phyloP scores from a whole-genome alignment of 805 yeast species.

The Vanderwaltozyma polyspora region DNA sequence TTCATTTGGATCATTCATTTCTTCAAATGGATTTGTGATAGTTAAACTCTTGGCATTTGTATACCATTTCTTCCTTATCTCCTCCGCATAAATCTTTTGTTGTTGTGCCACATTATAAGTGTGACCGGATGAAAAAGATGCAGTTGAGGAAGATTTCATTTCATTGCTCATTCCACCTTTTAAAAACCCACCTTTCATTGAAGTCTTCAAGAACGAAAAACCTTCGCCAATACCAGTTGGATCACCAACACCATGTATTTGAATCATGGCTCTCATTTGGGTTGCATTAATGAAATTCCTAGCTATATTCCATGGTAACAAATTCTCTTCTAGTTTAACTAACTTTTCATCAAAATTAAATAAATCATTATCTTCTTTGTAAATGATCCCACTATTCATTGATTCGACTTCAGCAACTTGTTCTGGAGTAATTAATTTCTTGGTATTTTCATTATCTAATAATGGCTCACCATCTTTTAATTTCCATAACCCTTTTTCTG shows the following conservation, averaged over 20 bases:
- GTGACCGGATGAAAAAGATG: conserved; percentile 35
- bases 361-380: conserved; percentile 67
- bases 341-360: conserved; percentile 38
- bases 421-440: conserved; percentile 84
- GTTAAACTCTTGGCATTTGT: conserved; percentile 58
- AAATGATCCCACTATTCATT: conserved; percentile 89
- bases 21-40: conserved; percentile 29
- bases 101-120: conserved; percentile 74
- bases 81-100: conserved; percentile 86
- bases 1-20: conserved; percentile 28
- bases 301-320: conserved; percentile 91
- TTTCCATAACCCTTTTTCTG: conserved; percentile 93
- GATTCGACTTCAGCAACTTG: conserved; percentile 79
- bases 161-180: conserved; percentile 17
- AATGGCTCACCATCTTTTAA: conserved; percentile 55
- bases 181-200: conserved; percentile 88
- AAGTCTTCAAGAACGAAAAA: conserved; percentile 75
- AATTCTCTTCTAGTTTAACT: conserved; percentile 65
- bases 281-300: conserved; percentile 86
- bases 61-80: conserved; percentile 81
- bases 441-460: conserved; percentile 64
- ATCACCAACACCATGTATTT: conserved; percentile 88
- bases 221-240: conserved; percentile 88
- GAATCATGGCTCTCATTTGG: conserved; percentile 94
- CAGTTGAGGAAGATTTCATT: background rate